Evolutionary conservation across 345 rosid genomes (phyloP), one percentile per base, ranked within the genome.

Genomic region (Linum tenue): DNA sequence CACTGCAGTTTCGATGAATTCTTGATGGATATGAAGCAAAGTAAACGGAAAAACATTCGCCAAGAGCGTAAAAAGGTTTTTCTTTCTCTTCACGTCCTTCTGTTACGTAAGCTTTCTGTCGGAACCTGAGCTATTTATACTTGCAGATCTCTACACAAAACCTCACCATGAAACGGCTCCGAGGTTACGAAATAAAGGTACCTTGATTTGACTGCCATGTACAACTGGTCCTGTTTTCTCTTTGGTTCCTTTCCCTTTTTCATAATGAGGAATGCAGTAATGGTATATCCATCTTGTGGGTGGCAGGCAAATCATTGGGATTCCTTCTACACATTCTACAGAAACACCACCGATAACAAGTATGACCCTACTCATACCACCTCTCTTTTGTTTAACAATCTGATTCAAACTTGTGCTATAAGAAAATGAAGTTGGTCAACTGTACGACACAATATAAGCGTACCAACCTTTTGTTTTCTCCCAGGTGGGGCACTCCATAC

Each of bases 401-500:
- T 15, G 6, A 7, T 16, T 1, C 35, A 56, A 22, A 56, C 38
- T 57, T 57, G 12, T 37, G 2, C 3, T 12, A 3, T 15, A 48
- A 48, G 11, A 0, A 4, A 41, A 41, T 41, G 44, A 41, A 41
- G 5, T 8, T 41, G 44, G 44, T 41, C 9, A 41, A 41, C 44
- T 41, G 53, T 9, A 48, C 1, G 9, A 6, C 53, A 48, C 7
- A 12, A 48, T 48, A 48, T 48, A 48, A 15, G 9, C 53, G 14
- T 48, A 48, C 14, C 53, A 48, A 48, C 11, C 53, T 58, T 39
- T 22, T 64, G 14, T 65, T 74, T 64, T 67, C 60, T 42, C 40
- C 9, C 62, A 92, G 98, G 81, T 92, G 98, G 98, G 98, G 98
- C 7, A 92, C 76, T 67, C 91, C 97, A 44, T 88, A 92, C 82